Evolutionary conservation across 2,329 filamentous ascomycete species (phyloP).

Genomic region (Diaporthe ampelina): DNA sequence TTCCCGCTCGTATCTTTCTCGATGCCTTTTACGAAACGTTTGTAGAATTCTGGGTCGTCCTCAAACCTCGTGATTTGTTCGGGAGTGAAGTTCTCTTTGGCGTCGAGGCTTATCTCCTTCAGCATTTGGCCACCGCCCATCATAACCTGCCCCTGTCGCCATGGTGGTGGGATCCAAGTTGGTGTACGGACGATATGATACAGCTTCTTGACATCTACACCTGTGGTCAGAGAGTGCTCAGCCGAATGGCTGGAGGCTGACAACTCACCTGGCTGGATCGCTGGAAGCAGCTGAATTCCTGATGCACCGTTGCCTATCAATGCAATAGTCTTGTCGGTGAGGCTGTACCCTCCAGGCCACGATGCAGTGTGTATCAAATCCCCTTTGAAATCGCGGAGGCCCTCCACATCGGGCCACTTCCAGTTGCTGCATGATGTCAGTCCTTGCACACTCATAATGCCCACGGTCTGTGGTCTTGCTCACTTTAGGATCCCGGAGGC

Average conservation of each 20-base stretch:
- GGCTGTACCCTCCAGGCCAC: constrained; percentile 65
- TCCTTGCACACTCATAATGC: constrained; percentile 23
- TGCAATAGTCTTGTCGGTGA: constrained; percentile 64
- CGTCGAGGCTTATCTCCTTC: constrained; percentile 56
- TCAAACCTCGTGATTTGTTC: constrained; percentile 63
- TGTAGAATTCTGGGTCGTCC: constrained; percentile 60
- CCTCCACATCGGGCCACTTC: constrained; percentile 65
- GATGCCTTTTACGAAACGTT: constrained; percentile 60
- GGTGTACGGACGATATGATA: constrained; percentile 58
- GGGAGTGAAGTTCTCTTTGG: constrained; percentile 57
- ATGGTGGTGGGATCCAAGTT: constrained; percentile 57
- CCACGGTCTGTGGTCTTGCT: constrained; percentile 42
- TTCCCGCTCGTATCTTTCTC: constrained; percentile 60
- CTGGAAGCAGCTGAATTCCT: constrained; percentile 66
- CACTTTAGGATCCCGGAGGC: constrained; percentile 68
- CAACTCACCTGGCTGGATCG: constrained; percentile 59
- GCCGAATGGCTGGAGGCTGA: background rate
- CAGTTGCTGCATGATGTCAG: constrained; percentile 56
- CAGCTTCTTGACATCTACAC: constrained; percentile 52
- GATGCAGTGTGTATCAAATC: constrained; percentile 65
- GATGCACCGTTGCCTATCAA: constrained; percentile 71
- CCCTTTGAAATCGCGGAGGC: constrained; percentile 61
- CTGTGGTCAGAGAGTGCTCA: constrained; percentile 10
- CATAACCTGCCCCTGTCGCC: constrained; percentile 54
- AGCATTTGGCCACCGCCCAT: constrained; percentile 53